Evolutionary conservation across 805 yeast genomes (phyloP).

Genomic region (Lachancea quebecensis): DNA sequence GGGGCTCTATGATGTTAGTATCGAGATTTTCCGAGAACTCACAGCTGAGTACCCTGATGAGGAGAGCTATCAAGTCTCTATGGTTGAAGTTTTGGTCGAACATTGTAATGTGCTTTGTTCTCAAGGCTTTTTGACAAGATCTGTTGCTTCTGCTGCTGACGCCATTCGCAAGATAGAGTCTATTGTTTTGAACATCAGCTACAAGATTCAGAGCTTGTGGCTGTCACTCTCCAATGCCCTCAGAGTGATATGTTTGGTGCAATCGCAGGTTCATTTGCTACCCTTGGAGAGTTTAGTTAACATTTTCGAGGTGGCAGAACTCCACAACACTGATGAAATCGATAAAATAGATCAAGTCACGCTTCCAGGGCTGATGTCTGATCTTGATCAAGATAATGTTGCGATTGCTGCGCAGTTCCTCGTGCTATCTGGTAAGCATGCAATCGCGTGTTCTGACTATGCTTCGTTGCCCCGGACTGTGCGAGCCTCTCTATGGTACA

Average conservation of each 20-base stretch:
- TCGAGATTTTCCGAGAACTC: slow-evolving; percentile 40
- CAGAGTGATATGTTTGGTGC: slow-evolving; percentile 46
- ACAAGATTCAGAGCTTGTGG: slow-evolving; percentile 55
- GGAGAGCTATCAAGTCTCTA: slow-evolving; percentile 41
- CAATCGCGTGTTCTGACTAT: slow-evolving; percentile 25
- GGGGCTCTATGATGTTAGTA: slow-evolving; percentile 60
- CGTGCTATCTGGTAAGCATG: slow-evolving; percentile 43
- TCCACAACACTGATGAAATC: slow-evolving; percentile 8
- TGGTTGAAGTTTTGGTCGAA: slow-evolving; percentile 51
- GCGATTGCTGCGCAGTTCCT: slow-evolving; percentile 37
- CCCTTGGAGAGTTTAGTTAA: slow-evolving; percentile 40
- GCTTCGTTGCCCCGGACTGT: slow-evolving; percentile 37
- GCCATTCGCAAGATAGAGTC: slow-evolving; percentile 36
- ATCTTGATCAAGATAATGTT: slow-evolving; percentile 22
- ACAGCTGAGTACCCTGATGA: slow-evolving; percentile 42
- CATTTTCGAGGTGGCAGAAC: slow-evolving; percentile 19
- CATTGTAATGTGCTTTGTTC: slow-evolving; percentile 45
- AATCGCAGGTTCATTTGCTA: slow-evolving; percentile 42
- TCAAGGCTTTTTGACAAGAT: slow-evolving; percentile 64
- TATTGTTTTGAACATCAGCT: slow-evolving; percentile 13
- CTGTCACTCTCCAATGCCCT: slow-evolving; percentile 52
- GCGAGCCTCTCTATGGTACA: slow-evolving; percentile 52
- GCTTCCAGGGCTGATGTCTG: slow-evolving; percentile 13
- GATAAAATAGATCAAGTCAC: slow-evolving; percentile 29
- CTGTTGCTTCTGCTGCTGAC: slow-evolving; percentile 41